Percentiles rank a stretch among this genome's conserved stretches.
These are phyloP conservation scores for Colletotrichum navitas DNA, from an alignment of 2,329 filamentous ascomycete genomes.

Conservation along the genomic window DNA sequence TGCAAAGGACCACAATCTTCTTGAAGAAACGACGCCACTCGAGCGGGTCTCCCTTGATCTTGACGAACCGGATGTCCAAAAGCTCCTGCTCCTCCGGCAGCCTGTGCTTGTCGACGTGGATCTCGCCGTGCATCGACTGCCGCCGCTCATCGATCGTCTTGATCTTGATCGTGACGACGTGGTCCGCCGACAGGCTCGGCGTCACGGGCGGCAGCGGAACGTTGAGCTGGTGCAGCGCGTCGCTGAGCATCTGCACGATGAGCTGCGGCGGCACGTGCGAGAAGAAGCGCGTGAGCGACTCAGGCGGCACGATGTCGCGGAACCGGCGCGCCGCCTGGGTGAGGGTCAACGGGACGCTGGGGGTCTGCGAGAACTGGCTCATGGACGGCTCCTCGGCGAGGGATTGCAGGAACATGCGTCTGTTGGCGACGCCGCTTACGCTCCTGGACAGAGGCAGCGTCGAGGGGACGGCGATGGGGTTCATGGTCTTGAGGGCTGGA, in stretches of 20 bases:
- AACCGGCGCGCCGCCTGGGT: slow-evolving; percentile 92
- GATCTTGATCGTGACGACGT: slow-evolving; percentile 76
- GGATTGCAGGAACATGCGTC: slow-evolving; percentile 64
- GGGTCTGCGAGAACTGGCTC: slow-evolving; percentile 85
- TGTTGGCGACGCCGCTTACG: slow-evolving; percentile 51
- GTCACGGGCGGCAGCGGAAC: slow-evolving; percentile 74
- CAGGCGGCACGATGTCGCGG: slow-evolving; percentile 88
- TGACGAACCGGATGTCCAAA: slow-evolving; percentile 90
- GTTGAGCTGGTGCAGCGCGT: slow-evolving; percentile 87
- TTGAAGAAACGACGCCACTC: slow-evolving; percentile 99
- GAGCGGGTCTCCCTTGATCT: slow-evolving; percentile 93
- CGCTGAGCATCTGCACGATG: slow-evolving; percentile 82
- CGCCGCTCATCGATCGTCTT: slow-evolving; percentile 79
- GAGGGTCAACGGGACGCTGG: slow-evolving; percentile 82
- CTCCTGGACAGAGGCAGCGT: slow-evolving; percentile 61
- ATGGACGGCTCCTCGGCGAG: slow-evolving; percentile 89
- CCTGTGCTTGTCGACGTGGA: slow-evolving; percentile 76
- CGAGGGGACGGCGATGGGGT: slow-evolving; percentile 58
- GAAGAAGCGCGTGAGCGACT: slow-evolving; percentile 92
- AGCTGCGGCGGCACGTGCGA: slow-evolving; percentile 81
- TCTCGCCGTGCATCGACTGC: slow-evolving; percentile 80
- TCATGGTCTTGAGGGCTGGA: slow-evolving; percentile 69
- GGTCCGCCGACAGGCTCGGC: slow-evolving; percentile 65
- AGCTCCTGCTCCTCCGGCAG: slow-evolving; percentile 71
- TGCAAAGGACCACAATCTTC: slow-evolving; percentile 88